Conservation (phyloP, 2,329 filamentous ascomycete genomes). For the Fusarium sp. region DNA sequence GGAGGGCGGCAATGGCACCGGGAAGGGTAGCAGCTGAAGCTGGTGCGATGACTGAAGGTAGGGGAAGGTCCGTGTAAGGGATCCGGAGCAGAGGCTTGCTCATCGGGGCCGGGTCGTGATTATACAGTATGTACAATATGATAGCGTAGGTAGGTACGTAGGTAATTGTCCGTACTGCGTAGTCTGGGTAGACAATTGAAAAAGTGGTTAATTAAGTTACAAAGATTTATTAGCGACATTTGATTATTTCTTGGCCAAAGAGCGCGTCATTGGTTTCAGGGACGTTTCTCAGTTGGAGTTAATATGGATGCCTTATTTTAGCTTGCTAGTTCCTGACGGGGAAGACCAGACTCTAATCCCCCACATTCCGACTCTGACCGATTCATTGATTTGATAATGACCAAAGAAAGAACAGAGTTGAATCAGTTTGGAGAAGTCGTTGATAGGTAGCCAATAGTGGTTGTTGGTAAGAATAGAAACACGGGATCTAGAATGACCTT, state of each 20-base stretch:
- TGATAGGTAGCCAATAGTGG: not conserved
- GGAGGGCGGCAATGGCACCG: conserved; percentile 82
- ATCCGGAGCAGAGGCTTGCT: conserved; percentile 84
- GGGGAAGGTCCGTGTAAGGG: conserved; percentile 87
- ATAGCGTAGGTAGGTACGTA: not conserved
- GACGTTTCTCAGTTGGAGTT: conserved; percentile 21
- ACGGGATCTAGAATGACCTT: not conserved
- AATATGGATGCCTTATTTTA: not conserved
- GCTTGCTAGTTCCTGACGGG: not conserved
- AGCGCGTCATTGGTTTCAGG: conserved; percentile 44
- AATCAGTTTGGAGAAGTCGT: not conserved
- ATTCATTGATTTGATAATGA: conserved; percentile 1
- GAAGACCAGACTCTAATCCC: conserved; percentile 5
- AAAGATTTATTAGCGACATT: conserved; percentile 16
- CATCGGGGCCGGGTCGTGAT: conserved; percentile 57
- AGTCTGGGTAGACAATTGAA: conserved; percentile 7
- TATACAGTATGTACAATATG: conserved; percentile 1
- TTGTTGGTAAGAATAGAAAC: not conserved
- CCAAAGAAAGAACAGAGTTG: conserved; percentile 6
- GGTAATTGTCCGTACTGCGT: not conserved
- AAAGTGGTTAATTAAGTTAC: conserved; percentile 8
- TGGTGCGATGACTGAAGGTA: conserved; percentile 80
- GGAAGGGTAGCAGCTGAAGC: conserved; percentile 74
- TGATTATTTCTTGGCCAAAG: conserved; percentile 23
- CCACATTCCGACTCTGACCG: conserved; percentile 35